phyloP scores from a whole-genome alignment of 2,329 filamentous ascomycete species.

The Fusarium sp. region DNA sequence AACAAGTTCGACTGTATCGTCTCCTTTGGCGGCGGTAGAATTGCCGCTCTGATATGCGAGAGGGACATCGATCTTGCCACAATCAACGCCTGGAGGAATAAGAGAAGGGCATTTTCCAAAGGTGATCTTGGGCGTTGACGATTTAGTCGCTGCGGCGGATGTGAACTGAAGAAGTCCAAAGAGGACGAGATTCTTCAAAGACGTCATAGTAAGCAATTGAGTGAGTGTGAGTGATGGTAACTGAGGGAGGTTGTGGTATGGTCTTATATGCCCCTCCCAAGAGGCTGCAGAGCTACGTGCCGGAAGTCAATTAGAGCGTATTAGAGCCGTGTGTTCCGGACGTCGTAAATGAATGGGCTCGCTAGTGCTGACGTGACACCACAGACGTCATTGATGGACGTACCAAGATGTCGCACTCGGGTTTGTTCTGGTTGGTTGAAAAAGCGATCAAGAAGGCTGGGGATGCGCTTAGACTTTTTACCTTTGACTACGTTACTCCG shows the following conservation, averaged over 20 bases:
- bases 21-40: conserved; percentile 24
- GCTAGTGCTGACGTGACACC: conserved; percentile 26
- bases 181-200: not conserved
- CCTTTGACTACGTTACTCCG: not conserved
- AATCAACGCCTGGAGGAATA: conserved; percentile 35
- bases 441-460: not conserved
- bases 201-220: conserved; percentile 1
- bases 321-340: conserved; percentile 26
- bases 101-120: conserved; percentile 21
- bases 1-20: conserved; percentile 18
- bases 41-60: conserved; percentile 35
- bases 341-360: not conserved
- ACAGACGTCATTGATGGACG: conserved; percentile 21
- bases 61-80: conserved; percentile 35
- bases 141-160: not conserved
- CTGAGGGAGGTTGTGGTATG: not conserved
- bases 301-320: conserved; percentile 25
- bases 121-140: conserved; percentile 14
- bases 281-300: conserved; percentile 9
- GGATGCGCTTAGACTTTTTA: not conserved
- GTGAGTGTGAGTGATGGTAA: not conserved
- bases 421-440: not conserved
- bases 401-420: not conserved
- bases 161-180: conserved; percentile 3
- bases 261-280: conserved; percentile 11